A percentile compares a stretch with the other conserved stretches of the same genome.
Conservation (phyloP, 768 basidiomycete species). For the Udeniomyces megalosporus region DNA sequence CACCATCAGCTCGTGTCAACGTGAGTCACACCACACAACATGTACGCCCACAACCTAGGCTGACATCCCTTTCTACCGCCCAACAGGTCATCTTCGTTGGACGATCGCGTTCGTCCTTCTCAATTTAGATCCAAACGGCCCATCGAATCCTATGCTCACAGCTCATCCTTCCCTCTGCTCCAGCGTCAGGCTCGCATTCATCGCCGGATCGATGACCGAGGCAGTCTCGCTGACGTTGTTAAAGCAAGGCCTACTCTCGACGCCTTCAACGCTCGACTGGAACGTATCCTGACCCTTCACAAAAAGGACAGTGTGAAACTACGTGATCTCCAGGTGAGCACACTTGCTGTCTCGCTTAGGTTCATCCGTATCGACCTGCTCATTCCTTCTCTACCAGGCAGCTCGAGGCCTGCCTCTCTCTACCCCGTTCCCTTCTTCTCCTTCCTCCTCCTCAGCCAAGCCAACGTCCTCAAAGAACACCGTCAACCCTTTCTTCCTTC, state of each 20-base stretch:
- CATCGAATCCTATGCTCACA: background rate
- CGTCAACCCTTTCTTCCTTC: conserved; percentile 5
- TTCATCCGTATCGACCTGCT: no score
- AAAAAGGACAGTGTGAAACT: conserved; percentile 1
- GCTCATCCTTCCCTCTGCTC: background rate
- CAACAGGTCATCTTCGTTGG: background rate
- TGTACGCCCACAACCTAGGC: no score
- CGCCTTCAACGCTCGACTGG: background rate
- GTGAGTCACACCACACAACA: no score
- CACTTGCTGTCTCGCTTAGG: no score
- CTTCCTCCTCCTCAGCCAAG: background rate
- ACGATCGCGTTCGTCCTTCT: background rate
- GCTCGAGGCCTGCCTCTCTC: no score
- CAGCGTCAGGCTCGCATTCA: background rate
- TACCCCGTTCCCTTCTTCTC: no score
- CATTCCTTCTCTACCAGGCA: no score
- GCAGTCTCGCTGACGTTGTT: background rate
- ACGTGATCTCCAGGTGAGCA: background rate
- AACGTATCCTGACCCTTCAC: background rate
- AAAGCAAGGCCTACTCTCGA: background rate
- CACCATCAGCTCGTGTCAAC: background rate
- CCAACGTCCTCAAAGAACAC: background rate
- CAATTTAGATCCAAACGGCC: background rate
- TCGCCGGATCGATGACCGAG: background rate
- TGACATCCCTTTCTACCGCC: background rate